These are phyloP conservation scores for Fusarium coicis DNA, from an alignment of 2,329 filamentous ascomycete species.

Conservation along the genomic window DNA sequence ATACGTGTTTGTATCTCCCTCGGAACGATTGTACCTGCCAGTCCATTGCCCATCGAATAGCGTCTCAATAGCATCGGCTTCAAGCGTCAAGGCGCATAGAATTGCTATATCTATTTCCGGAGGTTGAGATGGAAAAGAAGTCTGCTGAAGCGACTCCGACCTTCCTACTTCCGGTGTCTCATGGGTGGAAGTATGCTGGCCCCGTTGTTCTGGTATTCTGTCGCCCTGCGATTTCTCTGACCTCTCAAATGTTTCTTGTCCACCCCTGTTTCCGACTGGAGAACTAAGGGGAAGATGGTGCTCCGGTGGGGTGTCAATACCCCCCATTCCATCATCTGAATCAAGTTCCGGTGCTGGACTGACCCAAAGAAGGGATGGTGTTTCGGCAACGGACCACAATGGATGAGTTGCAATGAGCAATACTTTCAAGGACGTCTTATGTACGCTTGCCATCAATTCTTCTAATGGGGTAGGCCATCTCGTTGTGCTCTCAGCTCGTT, in stretches of 20 bases:
- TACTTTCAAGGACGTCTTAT: fast-evolving
- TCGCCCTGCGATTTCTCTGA: fast-evolving
- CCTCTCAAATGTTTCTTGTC: fast-evolving
- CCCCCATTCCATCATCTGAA: background rate
- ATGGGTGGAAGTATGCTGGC: fast-evolving
- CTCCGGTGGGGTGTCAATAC: fast-evolving
- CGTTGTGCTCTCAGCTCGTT: background rate
- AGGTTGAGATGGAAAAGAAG: fast-evolving
- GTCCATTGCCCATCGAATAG: fast-evolving
- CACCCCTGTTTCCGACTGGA: fast-evolving
- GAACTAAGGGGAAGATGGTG: background rate
- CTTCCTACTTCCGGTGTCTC: fast-evolving
- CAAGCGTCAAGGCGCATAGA: background rate
- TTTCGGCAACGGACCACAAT: background rate
- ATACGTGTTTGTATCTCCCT: background rate
- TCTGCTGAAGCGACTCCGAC: fast-evolving
- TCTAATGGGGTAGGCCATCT: fast-evolving
- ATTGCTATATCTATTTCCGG: background rate
- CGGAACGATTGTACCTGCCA: fast-evolving
- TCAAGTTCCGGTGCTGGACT: background rate
- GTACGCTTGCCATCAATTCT: fast-evolving
- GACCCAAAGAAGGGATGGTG: fast-evolving
- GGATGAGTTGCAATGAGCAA: background rate
- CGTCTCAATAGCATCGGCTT: background rate
- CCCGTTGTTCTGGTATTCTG: fast-evolving